Conservation (phyloP, 2,329 filamentous ascomycete genomes). For the Penicillium glabrum region DNA sequence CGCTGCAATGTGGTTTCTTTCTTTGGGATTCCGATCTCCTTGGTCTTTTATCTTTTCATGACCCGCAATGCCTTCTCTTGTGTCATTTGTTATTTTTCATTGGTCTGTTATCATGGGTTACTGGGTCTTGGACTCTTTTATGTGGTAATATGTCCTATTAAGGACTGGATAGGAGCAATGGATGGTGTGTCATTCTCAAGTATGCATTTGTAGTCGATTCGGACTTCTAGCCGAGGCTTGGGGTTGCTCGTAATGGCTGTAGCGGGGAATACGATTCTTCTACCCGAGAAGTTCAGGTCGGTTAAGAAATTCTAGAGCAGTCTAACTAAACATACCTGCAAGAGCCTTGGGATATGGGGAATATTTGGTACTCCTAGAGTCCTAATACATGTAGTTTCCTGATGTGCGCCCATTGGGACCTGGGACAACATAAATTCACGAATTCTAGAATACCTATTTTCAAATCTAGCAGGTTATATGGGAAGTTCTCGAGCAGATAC, state of each 20-base stretch:
- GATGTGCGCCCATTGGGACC: too few relatives aligned
- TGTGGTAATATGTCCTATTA: constrained; percentile 9
- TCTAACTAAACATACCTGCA: background rate
- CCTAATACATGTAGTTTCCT: too few relatives aligned
- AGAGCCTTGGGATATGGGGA: background rate
- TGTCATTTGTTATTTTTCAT: constrained; percentile 11
- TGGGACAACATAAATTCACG: too few relatives aligned
- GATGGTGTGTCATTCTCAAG: background rate
- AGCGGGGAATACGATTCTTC: background rate
- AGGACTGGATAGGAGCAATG: constrained; percentile 11
- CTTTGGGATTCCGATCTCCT: background rate
- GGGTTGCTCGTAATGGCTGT: background rate
- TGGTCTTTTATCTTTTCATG: constrained; percentile 18
- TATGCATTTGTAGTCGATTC: background rate
- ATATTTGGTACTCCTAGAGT: background rate
- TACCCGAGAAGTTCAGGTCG: background rate
- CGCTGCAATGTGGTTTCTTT: constrained; percentile 7
- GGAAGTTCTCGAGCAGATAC: too few relatives aligned
- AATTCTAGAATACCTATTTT: too few relatives aligned
- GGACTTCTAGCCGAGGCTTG: background rate
- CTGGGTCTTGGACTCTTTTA: constrained; percentile 11
- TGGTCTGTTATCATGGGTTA: constrained; percentile 15
- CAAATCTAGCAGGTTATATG: too few relatives aligned
- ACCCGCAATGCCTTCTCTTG: constrained; percentile 25
- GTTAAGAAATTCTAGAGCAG: background rate